These are phyloP conservation scores for Lactifluus rugatus DNA, from an alignment of 768 basidiomycete species.

Conservation along the genomic window DNA sequence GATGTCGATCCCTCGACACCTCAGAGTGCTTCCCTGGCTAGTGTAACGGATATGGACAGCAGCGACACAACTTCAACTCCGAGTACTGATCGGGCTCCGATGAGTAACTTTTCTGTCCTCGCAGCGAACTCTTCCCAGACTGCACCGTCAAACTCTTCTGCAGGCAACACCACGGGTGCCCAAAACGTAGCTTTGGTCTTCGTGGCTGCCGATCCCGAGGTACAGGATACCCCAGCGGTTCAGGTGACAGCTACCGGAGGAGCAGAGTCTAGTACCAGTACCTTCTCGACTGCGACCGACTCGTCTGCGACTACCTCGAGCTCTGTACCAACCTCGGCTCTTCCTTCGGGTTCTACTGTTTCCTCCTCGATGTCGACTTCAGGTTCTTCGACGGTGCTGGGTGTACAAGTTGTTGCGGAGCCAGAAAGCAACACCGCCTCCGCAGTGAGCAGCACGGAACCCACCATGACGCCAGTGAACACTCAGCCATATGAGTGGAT, in stretches of 20 bases:
- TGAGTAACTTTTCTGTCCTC: not conserved
- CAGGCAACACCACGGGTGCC: constrained; percentile 16
- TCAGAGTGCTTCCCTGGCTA: constrained; percentile 5
- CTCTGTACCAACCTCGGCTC: not conserved
- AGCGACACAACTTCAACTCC: not conserved
- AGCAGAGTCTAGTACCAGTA: not conserved
- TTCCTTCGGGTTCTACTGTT: not conserved
- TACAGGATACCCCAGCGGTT: constrained; percentile 14
- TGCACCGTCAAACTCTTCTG: constrained; percentile 14
- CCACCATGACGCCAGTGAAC: constrained; percentile 15
- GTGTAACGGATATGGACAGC: constrained; percentile 4
- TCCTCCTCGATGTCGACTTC: not conserved
- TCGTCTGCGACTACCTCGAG: not conserved
- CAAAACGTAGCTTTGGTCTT: constrained; percentile 49
- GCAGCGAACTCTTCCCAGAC: constrained; percentile 1
- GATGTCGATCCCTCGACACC: constrained; percentile 13
- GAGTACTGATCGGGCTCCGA: not conserved
- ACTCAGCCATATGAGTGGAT: constrained; percentile 20
- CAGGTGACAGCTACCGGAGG: constrained; percentile 8
- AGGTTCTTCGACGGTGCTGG: not conserved
- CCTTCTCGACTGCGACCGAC: not conserved
- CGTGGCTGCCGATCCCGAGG: constrained; percentile 31
- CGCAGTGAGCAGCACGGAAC: not conserved
- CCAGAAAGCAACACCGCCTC: not conserved
- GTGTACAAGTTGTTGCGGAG: constrained; percentile 11